Base-by-base conservation (phyloP, 768 basidiomycete species). In the Boletellus ananas region DNA sequence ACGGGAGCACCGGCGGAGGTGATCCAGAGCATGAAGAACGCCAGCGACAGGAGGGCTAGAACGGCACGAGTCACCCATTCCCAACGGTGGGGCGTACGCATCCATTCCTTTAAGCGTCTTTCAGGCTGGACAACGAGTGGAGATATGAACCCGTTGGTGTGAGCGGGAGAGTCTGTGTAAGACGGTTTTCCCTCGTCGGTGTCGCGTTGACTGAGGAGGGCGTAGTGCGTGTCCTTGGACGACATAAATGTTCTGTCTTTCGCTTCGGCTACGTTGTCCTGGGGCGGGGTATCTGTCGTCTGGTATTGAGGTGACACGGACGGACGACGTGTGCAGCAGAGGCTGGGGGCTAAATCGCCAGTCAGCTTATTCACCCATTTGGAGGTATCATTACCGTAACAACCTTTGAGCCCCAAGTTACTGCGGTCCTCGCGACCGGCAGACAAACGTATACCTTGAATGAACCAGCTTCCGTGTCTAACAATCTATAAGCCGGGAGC, bases 11-110 rank as follows among this genome's bases (percentile, higher is more conserved):
- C 6, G 6, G 20, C 14, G 6, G 45, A 36, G 6, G 34, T 34
- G 6, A 31, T 29, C 53, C 56, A 57, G 40, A 57, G 34, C 16
- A 27, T 16, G 20, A 55, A 48, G 38, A 51, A 47, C 16, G 50
- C 3, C 6, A 34, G n/a, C 12, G 37, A 39, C 6, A 41, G 11
- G 31, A 43, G 34, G 13, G 40, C 8, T 3, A 51, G 41, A 17
- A 36, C 34, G 12, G 42, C 25, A 12, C 52, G 35, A 8, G 35
- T 17, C n/a, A n/a, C 35, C n/a, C n/a, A 54, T 35, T 49, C 39
- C 40, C 40, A 49, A 11, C 25, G 21, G 14, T 8, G 34, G 17
- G 17, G 35, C 1, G 3, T 16, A 3, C 17, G 7, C n/a, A 5
- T 36, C 16, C n/a, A 8, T 9, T 14, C 35, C 35, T 36, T n/a